Evolutionary conservation across 202 grass and related monocot species (phyloP).

Genomic region (Zoysia matrella): DNA sequence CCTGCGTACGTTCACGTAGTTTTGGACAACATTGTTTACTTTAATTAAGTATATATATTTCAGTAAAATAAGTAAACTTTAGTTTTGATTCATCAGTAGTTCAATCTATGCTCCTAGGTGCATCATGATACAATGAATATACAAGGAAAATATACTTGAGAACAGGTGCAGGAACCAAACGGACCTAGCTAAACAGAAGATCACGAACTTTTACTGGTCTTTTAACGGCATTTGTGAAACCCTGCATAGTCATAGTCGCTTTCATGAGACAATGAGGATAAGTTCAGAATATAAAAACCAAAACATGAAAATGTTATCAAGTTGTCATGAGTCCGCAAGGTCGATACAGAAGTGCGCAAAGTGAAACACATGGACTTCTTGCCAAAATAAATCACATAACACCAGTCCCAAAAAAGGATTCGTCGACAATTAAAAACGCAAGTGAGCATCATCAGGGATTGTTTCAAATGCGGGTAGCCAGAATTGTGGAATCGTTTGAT

Average conservation of each 20-base stretch:
- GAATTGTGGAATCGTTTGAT: slow-evolving; percentile 1
- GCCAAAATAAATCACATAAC: background rate
- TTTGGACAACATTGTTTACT: background rate
- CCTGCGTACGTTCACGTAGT: too few species aligned
- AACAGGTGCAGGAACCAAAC: slow-evolving; percentile 31
- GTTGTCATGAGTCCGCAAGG: background rate
- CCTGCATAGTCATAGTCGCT: slow-evolving; percentile 55
- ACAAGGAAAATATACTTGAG: slow-evolving; percentile 28
- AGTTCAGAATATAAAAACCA: slow-evolving; percentile 21
- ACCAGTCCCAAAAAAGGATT: background rate
- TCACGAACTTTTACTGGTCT: slow-evolving; percentile 84
- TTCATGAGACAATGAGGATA: slow-evolving; percentile 24
- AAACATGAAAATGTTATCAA: background rate
- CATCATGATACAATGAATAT: slow-evolving; percentile 19
- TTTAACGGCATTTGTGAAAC: slow-evolving; percentile 98
- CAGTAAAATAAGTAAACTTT: background rate
- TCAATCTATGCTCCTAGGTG: background rate
- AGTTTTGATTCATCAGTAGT: slow-evolving; percentile 6
- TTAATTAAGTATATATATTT: background rate
- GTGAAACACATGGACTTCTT: background rate
- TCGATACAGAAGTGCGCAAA: background rate
- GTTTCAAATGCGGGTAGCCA: slow-evolving; percentile 4
- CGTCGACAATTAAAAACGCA: background rate
- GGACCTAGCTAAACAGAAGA: slow-evolving; percentile 64
- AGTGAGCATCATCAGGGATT: background rate